Base-by-base conservation (phyloP, 2,329 filamentous ascomycete species). In the Claviceps humidiphila region DNA sequence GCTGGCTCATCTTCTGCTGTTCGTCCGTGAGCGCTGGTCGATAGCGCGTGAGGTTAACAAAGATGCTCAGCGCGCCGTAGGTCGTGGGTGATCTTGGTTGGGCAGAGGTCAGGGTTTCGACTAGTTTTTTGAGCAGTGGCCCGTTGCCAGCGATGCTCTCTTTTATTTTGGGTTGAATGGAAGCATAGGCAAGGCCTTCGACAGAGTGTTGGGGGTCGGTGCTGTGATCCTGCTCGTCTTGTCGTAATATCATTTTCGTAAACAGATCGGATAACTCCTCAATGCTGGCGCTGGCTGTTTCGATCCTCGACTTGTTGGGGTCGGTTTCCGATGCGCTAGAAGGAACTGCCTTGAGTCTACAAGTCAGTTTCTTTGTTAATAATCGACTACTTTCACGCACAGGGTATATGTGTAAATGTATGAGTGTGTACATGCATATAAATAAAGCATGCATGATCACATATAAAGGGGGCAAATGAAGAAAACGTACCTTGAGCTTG, bases 141-240 rank as follows among this genome's bases (percentile, higher is more conserved):
- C 72, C 65, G 62, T 96, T 85, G 48, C 76, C 75, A 13, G 82
- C 80, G 9, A 97, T 74, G 48, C 82, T 78, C 64, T 97, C 88
- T 66, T 95, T 95, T 53, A 96, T 81, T 54, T 80, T 82, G 5
- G 91, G 81, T 60, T 89, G 88, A 40, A 97, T 76, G 9, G 91
- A 95, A 4, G 89, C 84, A 65, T 95, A 97, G 14, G 91, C 93
- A 55, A 98, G 73, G 5, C 91, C 93, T 69, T 98, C 93, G 51
- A 97, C 81, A 1, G 87, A 84, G 62, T 86, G 82, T 55, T 86
- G 82, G 55, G 78, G 76, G 56, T 74, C 75, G 51, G 74, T 70
- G 38, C 40, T 44, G 9, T 80, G 74, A 44, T 80, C 74, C 43
- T 47, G 20, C 45, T 80, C 74, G 45, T 80, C 74, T 45, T 78